Percentiles rank a stretch among this genome's conserved stretches.
These are phyloP conservation scores for Cutaneotrichosporon daszewskae DNA, from an alignment of 1,284 basidiomycete genomes.

Conservation along the genomic window DNA sequence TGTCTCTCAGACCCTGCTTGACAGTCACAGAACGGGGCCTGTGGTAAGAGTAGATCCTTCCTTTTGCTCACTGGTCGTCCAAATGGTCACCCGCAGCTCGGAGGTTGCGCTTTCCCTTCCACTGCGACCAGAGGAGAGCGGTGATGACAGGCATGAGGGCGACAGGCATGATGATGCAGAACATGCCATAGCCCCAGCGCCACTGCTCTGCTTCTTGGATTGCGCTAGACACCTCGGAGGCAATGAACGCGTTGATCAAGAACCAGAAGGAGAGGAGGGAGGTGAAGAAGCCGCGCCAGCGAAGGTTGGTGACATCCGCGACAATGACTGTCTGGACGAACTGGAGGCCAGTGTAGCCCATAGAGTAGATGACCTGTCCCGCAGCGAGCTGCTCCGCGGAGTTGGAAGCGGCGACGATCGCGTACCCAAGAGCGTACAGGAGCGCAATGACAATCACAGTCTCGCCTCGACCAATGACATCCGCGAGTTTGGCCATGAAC, in stretches of 20 bases:
- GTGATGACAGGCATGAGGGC: constrained; percentile 40
- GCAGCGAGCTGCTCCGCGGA: constrained; percentile 53
- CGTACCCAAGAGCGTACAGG: constrained; percentile 51
- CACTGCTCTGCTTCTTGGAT: constrained; percentile 50
- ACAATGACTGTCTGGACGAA: constrained; percentile 68
- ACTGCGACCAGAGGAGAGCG: constrained; percentile 43
- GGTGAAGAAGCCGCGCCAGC: constrained; percentile 67
- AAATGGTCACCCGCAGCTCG: no score
- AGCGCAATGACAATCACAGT: constrained; percentile 57
- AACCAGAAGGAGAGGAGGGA: constrained; percentile 63
- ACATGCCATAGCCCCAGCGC: constrained; percentile 67
- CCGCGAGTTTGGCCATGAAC: constrained; percentile 70
- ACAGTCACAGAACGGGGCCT: no score
- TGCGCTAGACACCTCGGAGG: constrained; percentile 61
- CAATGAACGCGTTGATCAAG: constrained; percentile 56
- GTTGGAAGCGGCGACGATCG: constrained; percentile 62
- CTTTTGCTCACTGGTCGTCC: no score
- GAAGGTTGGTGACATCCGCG: constrained; percentile 71
- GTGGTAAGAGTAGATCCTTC: no score
- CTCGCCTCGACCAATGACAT: constrained; percentile 55
- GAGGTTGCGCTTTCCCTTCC: constrained; percentile 17
- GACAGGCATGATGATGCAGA: constrained; percentile 45
- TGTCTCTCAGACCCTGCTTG: constrained; percentile 4
- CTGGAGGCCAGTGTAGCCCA: constrained; percentile 58
- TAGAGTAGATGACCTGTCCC: constrained; percentile 12